Conservation (phyloP, 345 rosid species). For the Sapria himalayana region DNA sequence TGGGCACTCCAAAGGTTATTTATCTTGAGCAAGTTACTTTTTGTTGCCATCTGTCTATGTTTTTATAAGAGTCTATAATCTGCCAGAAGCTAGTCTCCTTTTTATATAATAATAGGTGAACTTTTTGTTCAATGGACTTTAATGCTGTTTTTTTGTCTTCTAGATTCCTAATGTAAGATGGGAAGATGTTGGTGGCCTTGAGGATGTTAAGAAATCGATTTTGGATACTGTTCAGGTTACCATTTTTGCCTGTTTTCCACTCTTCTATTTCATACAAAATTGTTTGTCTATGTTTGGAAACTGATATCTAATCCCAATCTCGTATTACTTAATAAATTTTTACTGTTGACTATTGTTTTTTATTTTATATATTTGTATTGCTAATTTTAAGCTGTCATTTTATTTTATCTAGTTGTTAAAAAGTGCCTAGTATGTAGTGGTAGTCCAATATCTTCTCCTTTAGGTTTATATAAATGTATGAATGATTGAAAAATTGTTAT, state of each 20-base stretch:
- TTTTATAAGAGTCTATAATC: not conserved
- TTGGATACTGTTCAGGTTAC: constrained; percentile 91
- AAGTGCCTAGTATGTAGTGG: no score
- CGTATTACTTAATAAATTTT: no score
- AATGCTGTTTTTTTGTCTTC: constrained; percentile 4
- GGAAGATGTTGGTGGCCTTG: constrained; percentile 98
- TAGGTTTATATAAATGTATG: no score
- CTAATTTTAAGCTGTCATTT: no score
- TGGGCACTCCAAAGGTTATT: constrained; percentile 90
- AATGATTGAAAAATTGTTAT: no score
- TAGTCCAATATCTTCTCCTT: no score
- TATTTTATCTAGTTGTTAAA: no score
- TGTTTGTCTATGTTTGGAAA: not conserved
- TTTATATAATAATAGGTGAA: constrained; percentile 4
- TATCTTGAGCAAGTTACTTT: constrained; percentile 3
- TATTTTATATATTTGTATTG: no score
- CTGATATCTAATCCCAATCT: no score
- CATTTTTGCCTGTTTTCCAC: no score
- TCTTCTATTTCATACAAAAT: constrained; percentile 3
- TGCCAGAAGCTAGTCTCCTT: not conserved
- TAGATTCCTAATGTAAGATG: constrained; percentile 90
- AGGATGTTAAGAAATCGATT: constrained; percentile 84
- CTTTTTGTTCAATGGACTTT: constrained; percentile 1
- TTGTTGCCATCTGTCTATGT: not conserved
- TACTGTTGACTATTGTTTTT: no score